Evolutionary conservation across 768 basidiomycete species (phyloP), one percentile per base, ranked within the genome.

Genomic region (Sistotremastrum niveocremeum): DNA sequence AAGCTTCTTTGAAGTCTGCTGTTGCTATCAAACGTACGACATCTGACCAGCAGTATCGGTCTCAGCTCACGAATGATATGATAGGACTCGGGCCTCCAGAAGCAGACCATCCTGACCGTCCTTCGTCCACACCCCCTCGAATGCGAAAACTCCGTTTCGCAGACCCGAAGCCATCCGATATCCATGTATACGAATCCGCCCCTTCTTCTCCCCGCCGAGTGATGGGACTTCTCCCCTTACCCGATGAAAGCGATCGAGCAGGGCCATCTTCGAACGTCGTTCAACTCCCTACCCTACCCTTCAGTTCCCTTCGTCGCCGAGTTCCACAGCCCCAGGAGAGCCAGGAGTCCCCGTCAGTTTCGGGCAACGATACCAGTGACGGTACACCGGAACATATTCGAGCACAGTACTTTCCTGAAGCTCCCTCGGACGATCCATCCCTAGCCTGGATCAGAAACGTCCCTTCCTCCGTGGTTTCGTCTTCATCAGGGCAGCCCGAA

Each of bases 351-450:
- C 45, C 4, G 20, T 37, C 6, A 33, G 32, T 12, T 37, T 34
- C 40, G 2, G 31, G 42, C 52, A 20, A 45, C 47, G 9, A 65
- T 71, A 36, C 68, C 66, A 3, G 76, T 52, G 82, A 83, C 56
- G 85, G 84, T 5, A 79, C 82, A 0, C 77, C 89, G 3, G 87
- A 89, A 58, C 74, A 83, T 55, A 91, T 94, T 47, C 81, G 87
- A 29, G 72, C 70, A 29, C 79, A 79, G 36, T 94, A 79, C 65
- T 95, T 95, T 56, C 86, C 91, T 0, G 61, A 73, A 46, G 74
- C 77, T 1, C 71, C 79, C 4, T 61, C 72, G 7, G 68, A 81
- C 52, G 77, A 89, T 51, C 79, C 88, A 5, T 77, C 74, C 41
- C 66, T 95, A 6, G 80, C 76, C 33, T 97, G 93, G 93, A 83